Evolutionary conservation across 768 basidiomycete genomes (phyloP).

Genomic region (Boletus rubroflammeus): DNA sequence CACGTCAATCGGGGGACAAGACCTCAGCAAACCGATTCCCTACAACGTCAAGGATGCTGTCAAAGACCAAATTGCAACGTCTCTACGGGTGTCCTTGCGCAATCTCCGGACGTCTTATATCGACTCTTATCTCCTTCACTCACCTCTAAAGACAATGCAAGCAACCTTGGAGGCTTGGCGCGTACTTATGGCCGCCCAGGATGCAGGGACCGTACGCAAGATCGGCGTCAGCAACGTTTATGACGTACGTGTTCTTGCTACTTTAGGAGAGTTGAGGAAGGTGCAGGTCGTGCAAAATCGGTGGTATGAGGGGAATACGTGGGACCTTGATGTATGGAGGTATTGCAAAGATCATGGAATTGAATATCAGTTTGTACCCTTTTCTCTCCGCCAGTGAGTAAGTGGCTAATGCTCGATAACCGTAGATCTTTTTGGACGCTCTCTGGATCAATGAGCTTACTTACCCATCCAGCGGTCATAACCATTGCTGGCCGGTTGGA

Average conservation of each 20-base stretch:
- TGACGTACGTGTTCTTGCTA: constrained; percentile 51
- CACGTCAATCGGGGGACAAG: constrained; percentile 73
- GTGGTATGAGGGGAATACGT: constrained; percentile 79
- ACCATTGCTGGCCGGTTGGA: constrained; percentile 43
- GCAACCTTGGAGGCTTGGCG: constrained; percentile 70
- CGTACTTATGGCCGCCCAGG: constrained; percentile 56
- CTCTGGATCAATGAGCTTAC: constrained; percentile 65
- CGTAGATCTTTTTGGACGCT: constrained; percentile 85
- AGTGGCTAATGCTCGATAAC: not conserved
- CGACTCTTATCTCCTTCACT: constrained; percentile 78
- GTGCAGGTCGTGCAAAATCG: constrained; percentile 80
- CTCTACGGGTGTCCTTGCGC: constrained; percentile 58
- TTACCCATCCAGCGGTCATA: constrained; percentile 45
- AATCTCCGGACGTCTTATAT: constrained; percentile 72
- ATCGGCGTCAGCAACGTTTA: constrained; percentile 82
- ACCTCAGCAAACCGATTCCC: constrained; percentile 63
- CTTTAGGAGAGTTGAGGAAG: constrained; percentile 49
- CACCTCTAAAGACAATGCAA: constrained; percentile 56
- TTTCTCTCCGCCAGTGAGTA: not conserved
- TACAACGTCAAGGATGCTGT: constrained; percentile 57
- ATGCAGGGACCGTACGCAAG: constrained; percentile 56
- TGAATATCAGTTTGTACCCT: constrained; percentile 61
- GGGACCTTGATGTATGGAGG: constrained; percentile 62
- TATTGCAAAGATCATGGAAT: constrained; percentile 64
- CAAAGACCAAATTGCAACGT: constrained; percentile 56